Percentiles rank a stretch among this genome's conserved stretches.
Evolutionary conservation across 176 grass and related monocot species (phyloP).

Genomic region (Aegilops longissima): DNA sequence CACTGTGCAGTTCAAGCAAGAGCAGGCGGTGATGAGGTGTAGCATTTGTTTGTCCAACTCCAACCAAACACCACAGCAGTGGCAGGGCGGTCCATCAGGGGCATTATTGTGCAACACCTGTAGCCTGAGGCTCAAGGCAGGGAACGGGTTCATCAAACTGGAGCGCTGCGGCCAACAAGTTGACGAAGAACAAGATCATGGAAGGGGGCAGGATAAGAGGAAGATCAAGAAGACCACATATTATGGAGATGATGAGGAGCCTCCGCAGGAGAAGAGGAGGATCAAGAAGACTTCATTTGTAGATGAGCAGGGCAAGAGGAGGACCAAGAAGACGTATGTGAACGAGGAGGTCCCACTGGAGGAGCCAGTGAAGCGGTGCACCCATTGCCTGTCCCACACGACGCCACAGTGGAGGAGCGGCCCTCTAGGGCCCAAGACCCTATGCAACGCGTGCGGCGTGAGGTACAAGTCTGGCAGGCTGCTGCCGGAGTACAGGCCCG

Average conservation of each 20-base stretch:
- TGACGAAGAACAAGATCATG: conserved; percentile 22
- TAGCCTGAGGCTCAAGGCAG: conserved; percentile 69
- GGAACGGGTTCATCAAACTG: conserved; percentile 29
- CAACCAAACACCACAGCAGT: conserved; percentile 61
- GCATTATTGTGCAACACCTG: conserved; percentile 74
- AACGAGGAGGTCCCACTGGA: conserved; percentile 15
- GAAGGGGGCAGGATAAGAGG: conserved; percentile 33
- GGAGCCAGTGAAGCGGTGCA: conserved; percentile 51
- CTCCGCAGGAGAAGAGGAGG: conserved; percentile 13
- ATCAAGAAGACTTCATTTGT: conserved; percentile 20
- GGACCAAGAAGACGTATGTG: conserved; percentile 28
- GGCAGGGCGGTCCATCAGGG: conserved; percentile 65
- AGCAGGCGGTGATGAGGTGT: conserved; percentile 55
- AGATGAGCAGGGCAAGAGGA: conserved; percentile 34
- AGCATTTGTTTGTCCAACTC: conserved; percentile 69
- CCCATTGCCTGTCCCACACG: conserved; percentile 76
- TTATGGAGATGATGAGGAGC: conserved; percentile 20
- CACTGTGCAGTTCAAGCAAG: conserved; percentile 25
- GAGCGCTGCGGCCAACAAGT: conserved; percentile 31
- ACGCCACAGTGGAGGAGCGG: conserved; percentile 80
- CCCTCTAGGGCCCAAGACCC: conserved; percentile 71
- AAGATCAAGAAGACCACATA: conserved; percentile 31
- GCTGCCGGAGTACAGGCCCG: conserved; percentile 88
- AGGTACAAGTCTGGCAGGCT: conserved; percentile 83
- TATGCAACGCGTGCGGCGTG: conserved; percentile 82